These are phyloP conservation scores for Epichloe aotearoae DNA, from an alignment of 2,329 filamentous ascomycete genomes.

Conservation along the genomic window DNA sequence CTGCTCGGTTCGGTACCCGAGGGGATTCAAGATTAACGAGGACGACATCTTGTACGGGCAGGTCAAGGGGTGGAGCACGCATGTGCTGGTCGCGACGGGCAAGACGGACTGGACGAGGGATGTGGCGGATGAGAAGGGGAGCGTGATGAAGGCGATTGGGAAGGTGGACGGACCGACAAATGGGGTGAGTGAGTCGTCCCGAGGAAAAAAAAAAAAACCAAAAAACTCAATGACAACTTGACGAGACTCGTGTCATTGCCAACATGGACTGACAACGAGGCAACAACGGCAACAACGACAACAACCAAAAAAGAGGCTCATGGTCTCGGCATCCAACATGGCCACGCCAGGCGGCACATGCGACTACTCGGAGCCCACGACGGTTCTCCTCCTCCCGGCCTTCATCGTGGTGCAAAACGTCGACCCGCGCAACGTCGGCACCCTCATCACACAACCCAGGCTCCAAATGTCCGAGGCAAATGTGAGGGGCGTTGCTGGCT, in stretches of 20 bases:
- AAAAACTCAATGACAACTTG: background rate
- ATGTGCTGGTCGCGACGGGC: slow-evolving; percentile 85
- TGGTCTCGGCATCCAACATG: slow-evolving; percentile 87
- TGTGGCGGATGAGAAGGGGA: slow-evolving; percentile 72
- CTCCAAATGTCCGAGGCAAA: background rate
- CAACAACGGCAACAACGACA: too few relatives aligned
- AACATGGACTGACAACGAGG: too few relatives aligned
- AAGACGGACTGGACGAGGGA: slow-evolving; percentile 91
- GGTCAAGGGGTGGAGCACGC: slow-evolving; percentile 73
- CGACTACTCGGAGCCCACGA: slow-evolving; percentile 58
- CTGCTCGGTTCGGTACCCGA: slow-evolving; percentile 69
- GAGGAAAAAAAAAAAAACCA: too few relatives aligned
- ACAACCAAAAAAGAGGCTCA: slow-evolving; percentile 49
- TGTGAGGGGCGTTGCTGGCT: background rate
- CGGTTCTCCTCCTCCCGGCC: slow-evolving; percentile 69
- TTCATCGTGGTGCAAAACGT: slow-evolving; percentile 78
- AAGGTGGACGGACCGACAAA: slow-evolving; percentile 46
- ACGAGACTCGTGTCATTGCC: too few relatives aligned
- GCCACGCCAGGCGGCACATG: slow-evolving; percentile 56
- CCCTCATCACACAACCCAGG: slow-evolving; percentile 28
- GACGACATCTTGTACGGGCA: slow-evolving; percentile 70
- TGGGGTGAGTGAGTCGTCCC: slow-evolving; percentile 36
- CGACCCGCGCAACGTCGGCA: slow-evolving; percentile 57
- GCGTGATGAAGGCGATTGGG: slow-evolving; percentile 65
- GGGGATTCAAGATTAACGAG: slow-evolving; percentile 58